These are phyloP conservation scores for Irpex sp. DNA, from an alignment of 1,284 basidiomycete species.

Conservation along the genomic window DNA sequence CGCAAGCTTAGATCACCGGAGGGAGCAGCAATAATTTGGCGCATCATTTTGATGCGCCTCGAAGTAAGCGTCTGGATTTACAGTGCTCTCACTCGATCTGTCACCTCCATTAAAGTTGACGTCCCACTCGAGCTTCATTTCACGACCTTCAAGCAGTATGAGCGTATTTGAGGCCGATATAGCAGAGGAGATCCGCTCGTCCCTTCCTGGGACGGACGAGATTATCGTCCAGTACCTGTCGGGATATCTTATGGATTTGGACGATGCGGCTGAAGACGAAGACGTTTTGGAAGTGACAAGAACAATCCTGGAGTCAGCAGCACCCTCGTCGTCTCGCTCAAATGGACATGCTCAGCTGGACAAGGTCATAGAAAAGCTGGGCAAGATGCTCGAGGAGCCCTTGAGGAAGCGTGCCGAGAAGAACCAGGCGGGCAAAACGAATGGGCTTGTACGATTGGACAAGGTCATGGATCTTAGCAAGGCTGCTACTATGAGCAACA, in stretches of 20 bases:
- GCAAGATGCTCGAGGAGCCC: slow-evolving; percentile 60
- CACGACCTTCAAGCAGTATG: slow-evolving; percentile 11
- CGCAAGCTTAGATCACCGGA: neutral
- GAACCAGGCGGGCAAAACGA: slow-evolving; percentile 45
- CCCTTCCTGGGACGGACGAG: slow-evolving; percentile 87
- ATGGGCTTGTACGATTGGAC: slow-evolving; percentile 72
- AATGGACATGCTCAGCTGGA: slow-evolving; percentile 31
- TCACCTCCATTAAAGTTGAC: too few relatives aligned
- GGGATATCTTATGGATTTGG: slow-evolving; percentile 88
- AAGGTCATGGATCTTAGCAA: slow-evolving; percentile 95
- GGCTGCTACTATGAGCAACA: slow-evolving; percentile 74
- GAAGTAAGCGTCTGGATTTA: neutral
- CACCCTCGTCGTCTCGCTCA: slow-evolving; percentile 22
- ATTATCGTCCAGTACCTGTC: slow-evolving; percentile 90
- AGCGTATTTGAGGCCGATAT: slow-evolving; percentile 41
- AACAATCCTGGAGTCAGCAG: slow-evolving; percentile 70
- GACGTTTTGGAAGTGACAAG: slow-evolving; percentile 79
- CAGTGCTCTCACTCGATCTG: neutral
- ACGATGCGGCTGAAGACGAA: slow-evolving; percentile 90
- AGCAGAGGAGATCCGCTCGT: slow-evolving; percentile 72
- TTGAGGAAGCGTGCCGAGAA: slow-evolving; percentile 53
- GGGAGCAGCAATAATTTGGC: neutral
- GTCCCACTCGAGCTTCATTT: too few relatives aligned
- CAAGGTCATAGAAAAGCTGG: slow-evolving; percentile 64
- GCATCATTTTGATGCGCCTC: neutral